Conservation (phyloP, 305 asterid species). For the Andrographis paniculata region DNA sequence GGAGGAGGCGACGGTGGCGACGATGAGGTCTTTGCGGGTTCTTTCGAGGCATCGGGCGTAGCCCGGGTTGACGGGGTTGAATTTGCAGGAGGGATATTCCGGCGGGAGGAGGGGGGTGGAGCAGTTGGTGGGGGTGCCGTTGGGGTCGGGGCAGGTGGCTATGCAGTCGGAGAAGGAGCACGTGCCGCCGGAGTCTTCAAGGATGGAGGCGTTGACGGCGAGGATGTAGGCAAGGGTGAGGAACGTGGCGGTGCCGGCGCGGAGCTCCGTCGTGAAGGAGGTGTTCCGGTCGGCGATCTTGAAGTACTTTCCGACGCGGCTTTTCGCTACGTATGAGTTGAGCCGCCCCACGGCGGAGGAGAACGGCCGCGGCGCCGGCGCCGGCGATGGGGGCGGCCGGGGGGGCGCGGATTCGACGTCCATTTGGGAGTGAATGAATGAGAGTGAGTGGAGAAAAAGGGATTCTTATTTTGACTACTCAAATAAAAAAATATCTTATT, state of each 20-base stretch:
- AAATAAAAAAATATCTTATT: too few relatives aligned
- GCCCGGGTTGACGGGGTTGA: conserved; percentile 79
- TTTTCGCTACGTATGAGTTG: conserved; percentile 47
- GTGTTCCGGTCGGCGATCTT: conserved; percentile 67
- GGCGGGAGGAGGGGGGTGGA: conserved; percentile 32
- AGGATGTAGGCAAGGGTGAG: conserved; percentile 97
- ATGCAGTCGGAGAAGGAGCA: conserved; percentile 86
- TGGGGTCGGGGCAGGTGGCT: conserved; percentile 58
- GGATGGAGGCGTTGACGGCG: conserved; percentile 91
- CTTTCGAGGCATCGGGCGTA: conserved; percentile 68
- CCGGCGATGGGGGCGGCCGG: conserved; percentile 20
- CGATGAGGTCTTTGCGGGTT: conserved; percentile 65
- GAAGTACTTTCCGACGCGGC: conserved; percentile 59
- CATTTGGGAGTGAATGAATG: conserved; percentile 37
- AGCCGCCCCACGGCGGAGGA: conserved; percentile 43
- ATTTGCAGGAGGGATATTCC: conserved; percentile 68
- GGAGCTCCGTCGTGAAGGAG: conserved; percentile 91
- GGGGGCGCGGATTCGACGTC: conserved; percentile 43
- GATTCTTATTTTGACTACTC: too few relatives aligned
- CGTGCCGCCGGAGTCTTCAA: conserved; percentile 90
- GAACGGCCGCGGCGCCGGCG: conserved; percentile 22
- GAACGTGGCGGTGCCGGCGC: conserved; percentile 96
- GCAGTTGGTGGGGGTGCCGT: conserved; percentile 38
- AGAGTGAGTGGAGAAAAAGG: too few relatives aligned
- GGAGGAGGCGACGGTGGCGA: conserved; percentile 83